phyloP scores from a whole-genome alignment of 805 yeast genomes.

The Pichia insulana region DNA sequence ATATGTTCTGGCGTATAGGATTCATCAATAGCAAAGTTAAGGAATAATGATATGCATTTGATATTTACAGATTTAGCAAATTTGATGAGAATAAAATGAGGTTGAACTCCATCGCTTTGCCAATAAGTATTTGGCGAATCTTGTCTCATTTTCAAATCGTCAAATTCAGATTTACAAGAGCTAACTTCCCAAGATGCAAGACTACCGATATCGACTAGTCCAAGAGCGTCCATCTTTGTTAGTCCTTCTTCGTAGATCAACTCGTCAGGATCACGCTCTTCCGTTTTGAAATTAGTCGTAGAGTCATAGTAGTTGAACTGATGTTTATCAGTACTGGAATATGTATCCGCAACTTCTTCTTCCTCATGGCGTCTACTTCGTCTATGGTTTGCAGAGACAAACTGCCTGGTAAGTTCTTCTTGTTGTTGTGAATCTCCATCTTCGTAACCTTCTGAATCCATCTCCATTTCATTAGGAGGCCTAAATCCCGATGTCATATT shows the following conservation, averaged over 20 bases:
- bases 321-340: no score
- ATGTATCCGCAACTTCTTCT: no score
- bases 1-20: slow-evolving; percentile 83
- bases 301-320: no score
- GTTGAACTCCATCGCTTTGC: slow-evolving; percentile 94
- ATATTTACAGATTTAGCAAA: slow-evolving; percentile 71
- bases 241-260: slow-evolving; percentile 31
- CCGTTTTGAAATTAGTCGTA: not conserved
- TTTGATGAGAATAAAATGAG: slow-evolving; percentile 72
- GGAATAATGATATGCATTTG: slow-evolving; percentile 59
- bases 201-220: slow-evolving; percentile 67
- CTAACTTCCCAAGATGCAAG: slow-evolving; percentile 82
- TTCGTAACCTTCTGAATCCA: not conserved
- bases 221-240: slow-evolving; percentile 45
- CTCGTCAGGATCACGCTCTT: slow-evolving; percentile 12
- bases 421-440: not conserved
- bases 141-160: slow-evolving; percentile 62
- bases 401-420: no score
- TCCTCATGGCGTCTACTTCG: no score
- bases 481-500: not conserved
- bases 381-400: no score
- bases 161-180: slow-evolving; percentile 63
- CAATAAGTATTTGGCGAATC: slow-evolving; percentile 69
- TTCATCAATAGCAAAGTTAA: slow-evolving; percentile 69
- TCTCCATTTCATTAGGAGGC: not conserved